Conservation (phyloP, 805 yeast genomes). For the Candida stauntonica region DNA sequence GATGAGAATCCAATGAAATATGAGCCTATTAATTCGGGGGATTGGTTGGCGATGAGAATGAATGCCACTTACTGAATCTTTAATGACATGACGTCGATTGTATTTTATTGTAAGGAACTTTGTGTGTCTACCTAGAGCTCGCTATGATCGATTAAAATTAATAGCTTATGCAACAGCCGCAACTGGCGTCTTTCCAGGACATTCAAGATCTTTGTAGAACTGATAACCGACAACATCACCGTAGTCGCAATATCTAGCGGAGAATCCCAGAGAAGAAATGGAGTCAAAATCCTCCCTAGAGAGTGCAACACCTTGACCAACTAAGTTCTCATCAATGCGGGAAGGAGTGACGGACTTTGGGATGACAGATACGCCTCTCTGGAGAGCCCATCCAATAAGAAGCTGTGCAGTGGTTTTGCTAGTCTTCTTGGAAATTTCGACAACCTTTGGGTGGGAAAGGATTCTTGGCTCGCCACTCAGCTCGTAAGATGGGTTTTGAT, state of each 20-base stretch:
- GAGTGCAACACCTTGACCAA: slow-evolving; percentile 27
- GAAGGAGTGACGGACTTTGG: slow-evolving; percentile 44
- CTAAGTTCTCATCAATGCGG: slow-evolving; percentile 37
- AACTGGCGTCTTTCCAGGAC: slow-evolving; percentile 29
- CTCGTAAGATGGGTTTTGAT: slow-evolving; percentile 46
- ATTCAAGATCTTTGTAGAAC: slow-evolving; percentile 31
- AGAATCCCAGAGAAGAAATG: slow-evolving; percentile 27
- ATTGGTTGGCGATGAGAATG: slow-evolving; percentile 21
- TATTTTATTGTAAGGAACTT: no score
- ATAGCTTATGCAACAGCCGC: background rate
- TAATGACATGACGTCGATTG: no score
- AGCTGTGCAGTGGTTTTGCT: slow-evolving; percentile 45
- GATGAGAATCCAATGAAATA: slow-evolving; percentile 25
- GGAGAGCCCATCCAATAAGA: slow-evolving; percentile 54
- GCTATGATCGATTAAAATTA: background rate
- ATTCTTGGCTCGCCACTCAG: slow-evolving; percentile 32
- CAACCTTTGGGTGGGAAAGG: slow-evolving; percentile 35
- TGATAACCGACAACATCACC: slow-evolving; percentile 31
- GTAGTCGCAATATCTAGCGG: slow-evolving; percentile 30
- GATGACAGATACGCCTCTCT: slow-evolving; percentile 50
- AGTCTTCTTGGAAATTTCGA: slow-evolving; percentile 40
- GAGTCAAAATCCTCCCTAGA: slow-evolving; percentile 33
- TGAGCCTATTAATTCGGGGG: slow-evolving; percentile 24
- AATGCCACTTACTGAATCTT: slow-evolving; percentile 34
- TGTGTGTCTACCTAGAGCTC: slow-evolving; percentile 33